A percentile compares a stretch with the other conserved stretches of the same genome.
Evolutionary conservation across 106 monocot genomes (phyloP).

Genomic region (Iris macrosiphon): DNA sequence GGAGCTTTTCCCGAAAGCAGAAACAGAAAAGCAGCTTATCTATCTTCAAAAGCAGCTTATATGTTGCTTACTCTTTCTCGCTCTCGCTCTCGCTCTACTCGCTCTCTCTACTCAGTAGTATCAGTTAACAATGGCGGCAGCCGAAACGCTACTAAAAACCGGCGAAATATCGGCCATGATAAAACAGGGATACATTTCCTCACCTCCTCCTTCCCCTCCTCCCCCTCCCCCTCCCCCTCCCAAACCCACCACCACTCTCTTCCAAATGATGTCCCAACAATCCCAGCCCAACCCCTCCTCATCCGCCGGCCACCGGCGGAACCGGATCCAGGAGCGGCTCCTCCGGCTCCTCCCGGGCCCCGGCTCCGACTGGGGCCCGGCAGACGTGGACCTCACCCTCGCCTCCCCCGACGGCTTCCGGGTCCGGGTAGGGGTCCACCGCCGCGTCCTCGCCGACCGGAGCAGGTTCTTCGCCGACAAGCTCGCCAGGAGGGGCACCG

Average conservation of each 20-base stretch:
- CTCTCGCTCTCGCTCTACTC: too few species aligned
- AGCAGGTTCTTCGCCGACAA: conserved; percentile 38
- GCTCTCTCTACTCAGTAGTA: too few species aligned
- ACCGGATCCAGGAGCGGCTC: conserved; percentile 23
- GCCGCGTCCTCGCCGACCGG: conserved; percentile 15
- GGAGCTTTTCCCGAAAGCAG: too few species aligned
- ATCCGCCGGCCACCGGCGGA: conserved; percentile 2
- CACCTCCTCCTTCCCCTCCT: background rate
- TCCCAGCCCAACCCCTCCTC: conserved; percentile 6
- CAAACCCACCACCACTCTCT: conserved; percentile 11
- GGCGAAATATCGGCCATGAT: conserved; percentile 50
- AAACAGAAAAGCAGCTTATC: too few species aligned
- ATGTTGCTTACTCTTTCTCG: too few species aligned
- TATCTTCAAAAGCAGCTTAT: too few species aligned
- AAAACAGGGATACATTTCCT: conserved; percentile 33
- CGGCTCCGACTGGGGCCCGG: conserved; percentile 7
- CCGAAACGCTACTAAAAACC: conserved; percentile 24
- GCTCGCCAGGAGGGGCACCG: conserved; percentile 12
- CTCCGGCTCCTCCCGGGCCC: conserved; percentile 6
- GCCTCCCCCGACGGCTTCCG: conserved; percentile 27
- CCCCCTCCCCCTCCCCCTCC: conserved; percentile 8
- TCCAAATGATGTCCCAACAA: background rate
- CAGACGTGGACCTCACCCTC: conserved; percentile 33
- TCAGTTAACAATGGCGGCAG: conserved; percentile 7
- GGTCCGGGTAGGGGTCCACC: conserved; percentile 30